Evolutionary conservation across 768 basidiomycete genomes (phyloP), one percentile per base, ranked within the genome.

Genomic region (Lactarius indigo): DNA sequence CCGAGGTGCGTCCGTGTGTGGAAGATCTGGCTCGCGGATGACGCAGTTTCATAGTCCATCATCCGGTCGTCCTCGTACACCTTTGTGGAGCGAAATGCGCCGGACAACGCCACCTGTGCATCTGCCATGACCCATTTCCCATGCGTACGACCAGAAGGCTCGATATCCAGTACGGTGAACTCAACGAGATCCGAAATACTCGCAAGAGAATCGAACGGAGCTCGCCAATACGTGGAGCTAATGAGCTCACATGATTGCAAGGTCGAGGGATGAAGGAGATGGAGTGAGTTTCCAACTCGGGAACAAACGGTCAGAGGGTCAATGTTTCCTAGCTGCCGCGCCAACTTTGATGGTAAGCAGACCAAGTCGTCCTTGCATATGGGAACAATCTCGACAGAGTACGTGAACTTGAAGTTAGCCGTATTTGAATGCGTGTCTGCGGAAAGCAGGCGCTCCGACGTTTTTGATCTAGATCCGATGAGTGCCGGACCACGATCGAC

Each of bases 281-380:
- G 94, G 59, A 99, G 78, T 0, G 93, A 90, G 77, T 91, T 95
- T 59, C 95, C 94, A 57, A 99, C 90, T 57, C 96, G 92, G 7
- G 87, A 87, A 79, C 96, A 98, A 69, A 99, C 74, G 13, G 89
- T 87, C 39, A 99, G 81, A 1, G 92, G 94, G 68, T 83, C 87
- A 78, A 99, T 96, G 80, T 96, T 98, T 74, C 89, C 87, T 64
- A 96, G 79, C 20, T 86, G 79, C 10, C 89, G 87, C 0, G 97
- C 95, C 71, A 89, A 88, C 73, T 93, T 92, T 13, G 79, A 76
- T 3, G 95, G 93, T 41, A 99, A 82, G 75, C 92, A 94, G 26
- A 98, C 90, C 31, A 99, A 85, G 77, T 99, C 97, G 75, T 98
- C 97, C 76, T 98, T 98, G 82, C 97, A 99, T 64, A 99, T 87